Evolutionary conservation across 768 basidiomycete species (phyloP).

Genomic region (Rhizopogon vulgaris): DNA sequence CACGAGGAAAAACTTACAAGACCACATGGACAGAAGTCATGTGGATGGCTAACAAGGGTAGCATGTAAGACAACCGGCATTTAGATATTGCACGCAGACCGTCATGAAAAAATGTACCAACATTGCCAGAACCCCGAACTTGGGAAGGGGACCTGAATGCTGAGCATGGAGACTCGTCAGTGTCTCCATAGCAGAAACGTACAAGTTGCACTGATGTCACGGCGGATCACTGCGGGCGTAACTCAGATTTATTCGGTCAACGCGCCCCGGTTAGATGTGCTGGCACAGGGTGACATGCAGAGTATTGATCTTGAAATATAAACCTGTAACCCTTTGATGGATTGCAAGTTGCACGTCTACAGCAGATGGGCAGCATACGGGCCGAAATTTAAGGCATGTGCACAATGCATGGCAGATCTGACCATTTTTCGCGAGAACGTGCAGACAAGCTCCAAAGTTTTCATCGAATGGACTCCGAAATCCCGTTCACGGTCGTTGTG

Average conservation of each 20-base stretch:
- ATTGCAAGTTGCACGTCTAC: background rate
- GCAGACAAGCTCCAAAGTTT: background rate
- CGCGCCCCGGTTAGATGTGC: background rate
- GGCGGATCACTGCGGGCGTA: constrained; percentile 1
- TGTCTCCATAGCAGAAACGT: background rate
- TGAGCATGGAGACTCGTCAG: background rate
- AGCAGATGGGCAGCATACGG: background rate
- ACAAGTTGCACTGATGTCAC: background rate
- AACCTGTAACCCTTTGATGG: background rate
- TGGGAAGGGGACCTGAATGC: background rate
- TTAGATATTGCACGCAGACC: constrained; percentile 11
- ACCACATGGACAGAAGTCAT: constrained; percentile 22
- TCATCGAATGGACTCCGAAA: constrained; percentile 6
- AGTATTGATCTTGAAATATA: background rate
- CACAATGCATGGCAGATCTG: background rate
- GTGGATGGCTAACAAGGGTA: constrained; percentile 7
- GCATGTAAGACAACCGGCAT: constrained; percentile 7
- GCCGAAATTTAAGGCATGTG: background rate
- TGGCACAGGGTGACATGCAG: background rate
- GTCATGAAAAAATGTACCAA: constrained; percentile 11
- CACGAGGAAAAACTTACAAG: constrained; percentile 17
- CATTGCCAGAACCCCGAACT: constrained; percentile 1
- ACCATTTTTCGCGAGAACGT: background rate
- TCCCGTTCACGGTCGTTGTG: constrained; percentile 5
- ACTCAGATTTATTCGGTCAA: background rate